Evolutionary conservation across 2,329 filamentous ascomycete genomes (phyloP).

Genomic region (Fusarium sp.): DNA sequence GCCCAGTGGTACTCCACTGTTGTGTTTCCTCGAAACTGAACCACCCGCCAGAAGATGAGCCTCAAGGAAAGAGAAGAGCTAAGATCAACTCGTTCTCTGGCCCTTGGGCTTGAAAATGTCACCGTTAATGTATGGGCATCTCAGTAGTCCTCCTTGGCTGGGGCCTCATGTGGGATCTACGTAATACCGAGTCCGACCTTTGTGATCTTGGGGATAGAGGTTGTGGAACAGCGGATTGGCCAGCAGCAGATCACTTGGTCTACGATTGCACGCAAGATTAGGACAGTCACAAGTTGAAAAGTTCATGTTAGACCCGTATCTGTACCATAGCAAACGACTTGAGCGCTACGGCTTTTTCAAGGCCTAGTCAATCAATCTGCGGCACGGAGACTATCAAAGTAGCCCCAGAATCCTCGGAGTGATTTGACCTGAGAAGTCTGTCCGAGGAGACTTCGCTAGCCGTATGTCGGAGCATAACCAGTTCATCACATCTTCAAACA

Average conservation of each 20-base stretch:
- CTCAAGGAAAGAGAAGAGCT: neutral
- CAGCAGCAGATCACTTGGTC: neutral
- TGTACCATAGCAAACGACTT: conserved; percentile 67
- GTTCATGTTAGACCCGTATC: conserved; percentile 69
- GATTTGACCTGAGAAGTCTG: conserved; percentile 45
- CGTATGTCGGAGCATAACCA: conserved; percentile 48
- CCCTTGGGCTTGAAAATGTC: neutral
- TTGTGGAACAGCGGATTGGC: neutral
- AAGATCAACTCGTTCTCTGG: neutral
- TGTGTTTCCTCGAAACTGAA: neutral
- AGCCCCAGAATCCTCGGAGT: conserved; percentile 64
- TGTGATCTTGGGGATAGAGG: neutral
- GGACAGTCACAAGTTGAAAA: conserved; percentile 17
- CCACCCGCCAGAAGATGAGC: neutral
- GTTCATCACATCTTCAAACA: conserved; percentile 43
- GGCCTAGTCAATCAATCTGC: conserved; percentile 66
- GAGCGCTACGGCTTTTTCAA: conserved; percentile 67
- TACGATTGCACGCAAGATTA: neutral
- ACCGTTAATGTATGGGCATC: neutral
- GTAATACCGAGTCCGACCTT: neutral
- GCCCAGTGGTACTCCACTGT: neutral
- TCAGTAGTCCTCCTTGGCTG: neutral
- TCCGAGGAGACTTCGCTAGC: conserved; percentile 66
- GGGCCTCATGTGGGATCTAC: neutral
- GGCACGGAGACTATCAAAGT: conserved; percentile 65